Conservation (phyloP, 177 flowering plant species). For the Telopea speciosissima region DNA sequence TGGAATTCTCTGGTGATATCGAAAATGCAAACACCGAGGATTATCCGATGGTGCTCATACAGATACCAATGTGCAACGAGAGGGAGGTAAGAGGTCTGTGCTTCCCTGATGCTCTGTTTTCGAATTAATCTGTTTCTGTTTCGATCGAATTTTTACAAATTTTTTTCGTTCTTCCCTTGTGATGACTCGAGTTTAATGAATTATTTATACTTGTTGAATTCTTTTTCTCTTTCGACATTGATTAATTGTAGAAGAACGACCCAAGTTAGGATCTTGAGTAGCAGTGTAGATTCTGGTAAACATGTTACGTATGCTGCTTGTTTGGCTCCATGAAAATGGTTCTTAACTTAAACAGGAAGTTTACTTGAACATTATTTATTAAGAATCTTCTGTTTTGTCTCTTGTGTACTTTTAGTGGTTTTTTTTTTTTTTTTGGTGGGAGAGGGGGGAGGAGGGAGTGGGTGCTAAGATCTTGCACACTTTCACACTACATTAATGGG, state of each 20-base stretch:
- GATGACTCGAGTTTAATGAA: not conserved
- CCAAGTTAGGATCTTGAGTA: not conserved
- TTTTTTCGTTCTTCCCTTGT: not conserved
- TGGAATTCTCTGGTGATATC: constrained; percentile 20
- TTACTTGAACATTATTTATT: no score
- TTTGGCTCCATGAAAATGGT: not conserved
- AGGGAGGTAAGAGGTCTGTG: constrained; percentile 75
- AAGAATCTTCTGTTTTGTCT: not conserved
- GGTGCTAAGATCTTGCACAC: not conserved
- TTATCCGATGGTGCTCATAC: constrained; percentile 65
- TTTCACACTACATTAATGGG: not conserved
- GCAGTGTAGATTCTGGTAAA: not conserved
- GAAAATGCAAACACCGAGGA: constrained; percentile 24
- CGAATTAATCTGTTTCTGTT: not conserved
- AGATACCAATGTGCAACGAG: constrained; percentile 81
- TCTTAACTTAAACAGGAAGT: not conserved
- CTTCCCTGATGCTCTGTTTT: constrained; percentile 9
- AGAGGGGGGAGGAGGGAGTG: no score
- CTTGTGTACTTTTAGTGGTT: no score
- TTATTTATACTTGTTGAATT: not conserved
- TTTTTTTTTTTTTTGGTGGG: no score
- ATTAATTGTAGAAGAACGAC: not conserved
- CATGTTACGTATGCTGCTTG: not conserved
- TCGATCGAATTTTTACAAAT: not conserved
- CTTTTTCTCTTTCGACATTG: not conserved